A percentile compares a stretch with the other conserved stretches of the same genome.
Evolutionary conservation across 2,329 filamentous ascomycete genomes (phyloP).

Genomic region (Alternaria tenuissima): DNA sequence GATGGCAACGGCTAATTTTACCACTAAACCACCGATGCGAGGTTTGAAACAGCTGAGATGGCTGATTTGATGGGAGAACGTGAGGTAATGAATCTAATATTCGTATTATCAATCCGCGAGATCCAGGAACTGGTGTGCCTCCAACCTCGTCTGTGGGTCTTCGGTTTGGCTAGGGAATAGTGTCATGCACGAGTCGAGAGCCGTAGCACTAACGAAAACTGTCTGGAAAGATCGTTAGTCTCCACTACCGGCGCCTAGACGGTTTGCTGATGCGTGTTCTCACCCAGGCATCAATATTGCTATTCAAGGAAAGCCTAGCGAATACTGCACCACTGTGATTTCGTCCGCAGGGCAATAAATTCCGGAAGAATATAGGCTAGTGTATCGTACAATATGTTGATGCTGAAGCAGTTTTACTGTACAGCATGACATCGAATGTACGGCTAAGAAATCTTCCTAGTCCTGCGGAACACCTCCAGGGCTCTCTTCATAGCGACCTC

Average conservation of each 20-base stretch:
- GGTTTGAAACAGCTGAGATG: neutral
- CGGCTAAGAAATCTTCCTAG: neutral
- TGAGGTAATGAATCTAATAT: no score
- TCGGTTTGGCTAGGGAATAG: neutral
- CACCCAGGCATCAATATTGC: no score
- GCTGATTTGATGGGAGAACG: neutral
- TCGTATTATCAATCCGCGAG: no score
- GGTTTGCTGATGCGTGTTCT: neutral
- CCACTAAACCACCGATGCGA: conserved; percentile 31
- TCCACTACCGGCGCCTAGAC: neutral
- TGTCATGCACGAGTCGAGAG: neutral
- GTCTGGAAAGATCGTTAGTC: neutral
- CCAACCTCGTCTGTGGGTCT: neutral
- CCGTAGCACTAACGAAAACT: neutral
- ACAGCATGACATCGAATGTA: neutral
- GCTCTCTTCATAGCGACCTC: neutral
- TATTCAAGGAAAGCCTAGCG: neutral
- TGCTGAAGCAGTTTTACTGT: neutral
- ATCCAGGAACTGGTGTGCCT: no score
- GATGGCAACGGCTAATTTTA: conserved; percentile 34
- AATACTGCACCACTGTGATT: neutral
- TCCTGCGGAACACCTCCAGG: neutral
- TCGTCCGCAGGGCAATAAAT: neutral
- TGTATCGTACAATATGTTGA: neutral
- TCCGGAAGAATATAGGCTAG: neutral